These are phyloP conservation scores for Penicillium waksmanii DNA, from an alignment of 495 filamentous ascomycete species.

Conservation along the genomic window DNA sequence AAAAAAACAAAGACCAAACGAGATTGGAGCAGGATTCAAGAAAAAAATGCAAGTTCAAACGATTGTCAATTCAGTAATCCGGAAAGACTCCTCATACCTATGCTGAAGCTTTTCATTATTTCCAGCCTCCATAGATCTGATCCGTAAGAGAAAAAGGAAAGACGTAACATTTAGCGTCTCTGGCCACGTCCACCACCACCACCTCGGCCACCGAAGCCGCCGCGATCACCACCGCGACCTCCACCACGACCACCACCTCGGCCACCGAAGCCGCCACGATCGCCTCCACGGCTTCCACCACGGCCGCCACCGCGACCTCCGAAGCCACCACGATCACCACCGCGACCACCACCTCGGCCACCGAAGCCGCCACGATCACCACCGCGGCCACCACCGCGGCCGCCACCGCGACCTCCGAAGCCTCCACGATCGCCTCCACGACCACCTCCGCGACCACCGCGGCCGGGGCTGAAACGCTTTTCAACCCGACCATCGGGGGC, in stretches of 20 bases:
- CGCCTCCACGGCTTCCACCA: constrained; percentile 11
- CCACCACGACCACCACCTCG: constrained; percentile 8
- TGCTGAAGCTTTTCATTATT: constrained; percentile 7
- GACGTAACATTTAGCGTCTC: constrained; percentile 6
- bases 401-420: constrained; percentile 21
- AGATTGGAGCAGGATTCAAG: background rate
- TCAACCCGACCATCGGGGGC: constrained; percentile 41
- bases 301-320: constrained; percentile 17
- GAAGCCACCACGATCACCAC: too few species aligned
- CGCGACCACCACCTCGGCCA: too few species aligned
- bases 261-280: background rate
- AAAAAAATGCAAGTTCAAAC: constrained; percentile 2
- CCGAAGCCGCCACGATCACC: too few species aligned
- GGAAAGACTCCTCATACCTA: constrained; percentile 9
- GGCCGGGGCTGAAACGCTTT: constrained; percentile 38
- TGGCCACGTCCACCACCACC: constrained; percentile 12
- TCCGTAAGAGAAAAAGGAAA: constrained; percentile 4
- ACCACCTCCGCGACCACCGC: constrained; percentile 6
- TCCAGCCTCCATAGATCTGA: constrained; percentile 3
- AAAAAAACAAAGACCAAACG: constrained; percentile 8
- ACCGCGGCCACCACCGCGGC: background rate
- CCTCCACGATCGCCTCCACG: too few species aligned
- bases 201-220: constrained; percentile 6
- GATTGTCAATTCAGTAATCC: constrained; percentile 8
- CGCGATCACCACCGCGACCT: background rate